Percentiles rank a stretch among this genome's conserved stretches.
Evolutionary conservation across 2,329 filamentous ascomycete genomes (phyloP).

Genomic region (Chaetomium sp.): DNA sequence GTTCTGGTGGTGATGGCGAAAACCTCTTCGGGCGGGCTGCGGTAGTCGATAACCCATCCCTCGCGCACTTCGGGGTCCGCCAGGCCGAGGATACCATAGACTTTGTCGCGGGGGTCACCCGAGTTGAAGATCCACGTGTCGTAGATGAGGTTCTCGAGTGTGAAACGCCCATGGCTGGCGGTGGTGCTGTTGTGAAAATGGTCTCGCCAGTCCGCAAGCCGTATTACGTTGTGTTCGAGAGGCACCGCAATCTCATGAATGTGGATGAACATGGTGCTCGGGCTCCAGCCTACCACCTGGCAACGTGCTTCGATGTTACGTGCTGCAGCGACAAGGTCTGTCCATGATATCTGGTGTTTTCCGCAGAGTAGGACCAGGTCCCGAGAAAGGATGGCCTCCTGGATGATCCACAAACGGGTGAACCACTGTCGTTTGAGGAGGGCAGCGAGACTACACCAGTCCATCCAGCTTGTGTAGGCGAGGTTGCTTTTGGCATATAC

Average conservation of each 20-base stretch:
- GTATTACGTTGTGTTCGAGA: slow-evolving; percentile 22
- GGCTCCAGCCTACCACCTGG: slow-evolving; percentile 17
- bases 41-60: slow-evolving; percentile 22
- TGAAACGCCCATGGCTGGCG: slow-evolving; percentile 1
- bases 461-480: slow-evolving; percentile 20
- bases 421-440: slow-evolving; percentile 29
- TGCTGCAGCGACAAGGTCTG: slow-evolving; percentile 11
- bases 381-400: slow-evolving; percentile 24
- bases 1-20: slow-evolving; percentile 17
- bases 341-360: slow-evolving; percentile 13
- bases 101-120: slow-evolving; percentile 24
- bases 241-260: slow-evolving; percentile 24
- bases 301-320: slow-evolving; percentile 27
- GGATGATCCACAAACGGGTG: slow-evolving; percentile 25
- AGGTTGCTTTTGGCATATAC: slow-evolving; percentile 15
- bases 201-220: slow-evolving; percentile 22
- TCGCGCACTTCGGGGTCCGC: slow-evolving; percentile 10
- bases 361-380: slow-evolving; percentile 17
- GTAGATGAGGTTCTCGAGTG: slow-evolving; percentile 22
- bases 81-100: slow-evolving; percentile 24
- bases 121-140: slow-evolving; percentile 24
- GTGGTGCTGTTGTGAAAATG: slow-evolving; percentile 5
- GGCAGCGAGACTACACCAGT: slow-evolving; percentile 26
- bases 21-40: slow-evolving; percentile 7
- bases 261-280: slow-evolving; percentile 23